Base-by-base conservation (phyloP, 2,329 filamentous ascomycete genomes). In the Colletotrichum eleusines region DNA sequence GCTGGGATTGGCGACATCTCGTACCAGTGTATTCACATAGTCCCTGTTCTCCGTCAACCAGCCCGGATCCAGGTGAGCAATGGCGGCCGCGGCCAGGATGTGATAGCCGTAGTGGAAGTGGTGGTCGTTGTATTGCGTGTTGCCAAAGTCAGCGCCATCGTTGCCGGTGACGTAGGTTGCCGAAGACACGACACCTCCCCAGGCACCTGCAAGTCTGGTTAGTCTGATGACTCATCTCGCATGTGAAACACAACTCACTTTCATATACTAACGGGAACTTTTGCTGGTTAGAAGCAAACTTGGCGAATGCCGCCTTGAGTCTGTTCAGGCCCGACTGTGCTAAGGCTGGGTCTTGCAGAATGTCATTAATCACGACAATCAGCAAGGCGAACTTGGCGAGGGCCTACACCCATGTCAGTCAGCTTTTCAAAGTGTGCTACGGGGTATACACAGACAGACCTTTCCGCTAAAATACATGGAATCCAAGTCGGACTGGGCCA, bases 391-490 rank as follows among this genome's bases (percentile, higher is more conserved):
- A 95, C 78, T 95, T 95, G 73, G 90, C 91, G 23, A 96, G 82
- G 1, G 90, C 89, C 88, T 90, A 53, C 3, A 40, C 66, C 2
- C 54, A 54, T 42, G 63, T 73, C n/a, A 60, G 60, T 28, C 16
- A 11, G 18, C 0, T 5, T 5, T 1, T 11, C 6, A 20, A 7
- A 6, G 8, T 18, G 1, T 14, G 31, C 12, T 2, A 18, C 6
- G 20, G 28, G 57, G 2, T 26, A 80, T 9, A 71, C 80, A n/a
- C n/a, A n/a, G n/a, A n/a, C n/a, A 74, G 71, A 87, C 92, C 85
- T 95, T 98, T 75, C 96, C 96, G 75, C 92, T 93, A 80, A 92
- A 98, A 81, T 98, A 98, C 90, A 97, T 95, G 46, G 94, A 97
- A 78, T 95, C 88, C 44, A 93, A 84, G 73, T 96, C 89, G 6